These are phyloP conservation scores for Ophiobolus disseminans DNA, from an alignment of 2,329 filamentous ascomycete species.

Conservation along the genomic window DNA sequence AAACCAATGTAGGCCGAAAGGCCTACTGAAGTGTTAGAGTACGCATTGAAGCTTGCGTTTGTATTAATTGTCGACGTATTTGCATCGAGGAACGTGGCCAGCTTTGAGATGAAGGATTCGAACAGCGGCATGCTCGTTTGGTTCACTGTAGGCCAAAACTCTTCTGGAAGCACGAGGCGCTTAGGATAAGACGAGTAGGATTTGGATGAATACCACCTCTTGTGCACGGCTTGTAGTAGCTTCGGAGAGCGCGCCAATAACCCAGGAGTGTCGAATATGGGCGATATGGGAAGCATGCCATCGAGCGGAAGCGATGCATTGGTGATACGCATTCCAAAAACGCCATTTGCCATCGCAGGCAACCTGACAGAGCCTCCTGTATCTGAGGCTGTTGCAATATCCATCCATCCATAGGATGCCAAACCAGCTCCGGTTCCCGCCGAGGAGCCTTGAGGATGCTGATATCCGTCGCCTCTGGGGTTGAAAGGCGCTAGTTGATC, in stretches of 20 bases:
- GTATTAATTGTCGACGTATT: slow-evolving; percentile 7
- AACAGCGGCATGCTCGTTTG: slow-evolving; percentile 17
- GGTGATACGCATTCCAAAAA: slow-evolving; percentile 18
- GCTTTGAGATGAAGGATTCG: slow-evolving; percentile 9
- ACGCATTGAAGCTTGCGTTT: slow-evolving; percentile 16
- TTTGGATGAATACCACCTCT: slow-evolving; percentile 9
- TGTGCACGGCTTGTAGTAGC: slow-evolving; percentile 18
- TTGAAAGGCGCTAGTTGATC: slow-evolving; percentile 40
- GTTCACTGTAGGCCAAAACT: slow-evolving; percentile 18
- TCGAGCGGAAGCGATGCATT: slow-evolving; percentile 18
- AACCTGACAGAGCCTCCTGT: slow-evolving; percentile 17
- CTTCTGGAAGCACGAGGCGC: slow-evolving; percentile 11
- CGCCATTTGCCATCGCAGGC: slow-evolving; percentile 11
- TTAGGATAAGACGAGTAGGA: slow-evolving; percentile 12
- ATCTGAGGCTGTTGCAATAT: slow-evolving; percentile 21
- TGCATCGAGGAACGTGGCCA: slow-evolving; percentile 14
- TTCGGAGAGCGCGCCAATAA: slow-evolving; percentile 17
- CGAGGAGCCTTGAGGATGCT: slow-evolving; percentile 15
- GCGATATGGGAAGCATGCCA: slow-evolving; percentile 17
- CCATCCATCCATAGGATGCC: slow-evolving; percentile 24
- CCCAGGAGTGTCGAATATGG: slow-evolving; percentile 20
- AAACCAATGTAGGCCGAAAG: slow-evolving; percentile 15
- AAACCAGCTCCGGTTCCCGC: slow-evolving; percentile 14
- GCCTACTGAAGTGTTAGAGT: slow-evolving; percentile 10
- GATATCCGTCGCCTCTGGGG: slow-evolving; percentile 38